Base-by-base conservation (phyloP, 1,139 yeast species). In the Blastobotrys indianensis region DNA sequence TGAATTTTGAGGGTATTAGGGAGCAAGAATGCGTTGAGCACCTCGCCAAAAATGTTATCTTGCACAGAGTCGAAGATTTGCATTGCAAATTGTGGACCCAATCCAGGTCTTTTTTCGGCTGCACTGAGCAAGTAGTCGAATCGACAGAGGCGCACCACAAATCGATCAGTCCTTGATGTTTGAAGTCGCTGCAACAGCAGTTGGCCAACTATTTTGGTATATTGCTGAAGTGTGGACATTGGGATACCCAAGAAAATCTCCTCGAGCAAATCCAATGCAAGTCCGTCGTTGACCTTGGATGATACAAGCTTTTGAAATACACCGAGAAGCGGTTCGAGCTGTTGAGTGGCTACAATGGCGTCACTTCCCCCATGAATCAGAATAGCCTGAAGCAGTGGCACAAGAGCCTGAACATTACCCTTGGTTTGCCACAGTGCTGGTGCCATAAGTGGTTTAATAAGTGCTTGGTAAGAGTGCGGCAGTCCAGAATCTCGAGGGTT, bases 291-390 rank as follows among this genome's bases (percentile, higher is more conserved):
- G 13, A 79, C 76, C 57, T 83, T 85, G 0, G 97, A 86, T 1
- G 97, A 80, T 45, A 92, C 79, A 52, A 94, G 72, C 62, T 90
- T 88, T 68, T 94, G 98, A 72, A 87, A 94, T n/a, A 94, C 95
- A 39, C 99, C 99, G 44, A 94, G 71, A 34, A 94, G 76, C 3
- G 97, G 95, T 32, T 84, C 77, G 45, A 90, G 65, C 39, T 69
- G 72, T 15, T 58, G 57, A 16, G 55, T 54, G 36, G 60, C 57
- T 8, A 64, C 57, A 42, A 68, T 59, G 10, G 51, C 51, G 42
- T 70, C 69, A 6, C 70, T 63, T 2, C 82, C 75, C 47, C 87
- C 88, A 42, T 76, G 81, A 38, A 71, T 70, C 37, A 92, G 71
- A 30, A 92, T 81, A 3, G 90, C 81, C 48, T 81, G 76, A 45